Base-by-base conservation (phyloP, 2,329 filamentous ascomycete genomes). In the Aspergillus clavatus region DNA sequence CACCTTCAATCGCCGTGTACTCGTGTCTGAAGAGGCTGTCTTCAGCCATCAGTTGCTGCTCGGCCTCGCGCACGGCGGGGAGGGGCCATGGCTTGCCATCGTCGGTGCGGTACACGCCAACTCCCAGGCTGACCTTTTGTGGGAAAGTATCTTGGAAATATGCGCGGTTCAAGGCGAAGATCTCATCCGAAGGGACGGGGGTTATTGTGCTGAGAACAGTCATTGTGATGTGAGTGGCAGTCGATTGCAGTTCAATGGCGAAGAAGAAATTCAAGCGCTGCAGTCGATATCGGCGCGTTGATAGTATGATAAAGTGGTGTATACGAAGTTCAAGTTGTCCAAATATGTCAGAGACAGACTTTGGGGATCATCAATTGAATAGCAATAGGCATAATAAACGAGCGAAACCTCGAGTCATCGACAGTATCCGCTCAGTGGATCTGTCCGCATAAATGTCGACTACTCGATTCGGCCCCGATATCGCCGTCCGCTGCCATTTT, bases 41-140 rank as follows among this genome's bases (percentile, higher is more conserved):
- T 67, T 86, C 84, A 65, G 82, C 83, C 54, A 95, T 80, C 59
- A 89, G 81, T 58, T 89, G 47, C 57, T 74, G 64, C 74, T 68
- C 65, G 16, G 91, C 89, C 84, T 91, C 90, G 72, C 88, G 89
- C 50, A 96, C 90, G 7, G 94, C 89, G 10, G 90, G 89, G 48
- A 96, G 73, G 49, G 95, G 84, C 90, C 90, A 96, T n/a, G 90
- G 90, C 75, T 95, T 95, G 55, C 88, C 90, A 65, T 89, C 85
- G 71, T 95, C 79, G 62, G 93, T 91, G 65, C 90, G 81, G 72
- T 95, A 96, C 48, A 90, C 89, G 59, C 90, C 90, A 71, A 95
- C 77, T 65, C 89, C 88, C 68, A 96, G 72, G 70, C 95, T 90
- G 60, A 96, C 86, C 74, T 96, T 96, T 66, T 86, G 79, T 37